Conservation (phyloP, 805 yeast genomes). For the Ogataea degrootiae region DNA sequence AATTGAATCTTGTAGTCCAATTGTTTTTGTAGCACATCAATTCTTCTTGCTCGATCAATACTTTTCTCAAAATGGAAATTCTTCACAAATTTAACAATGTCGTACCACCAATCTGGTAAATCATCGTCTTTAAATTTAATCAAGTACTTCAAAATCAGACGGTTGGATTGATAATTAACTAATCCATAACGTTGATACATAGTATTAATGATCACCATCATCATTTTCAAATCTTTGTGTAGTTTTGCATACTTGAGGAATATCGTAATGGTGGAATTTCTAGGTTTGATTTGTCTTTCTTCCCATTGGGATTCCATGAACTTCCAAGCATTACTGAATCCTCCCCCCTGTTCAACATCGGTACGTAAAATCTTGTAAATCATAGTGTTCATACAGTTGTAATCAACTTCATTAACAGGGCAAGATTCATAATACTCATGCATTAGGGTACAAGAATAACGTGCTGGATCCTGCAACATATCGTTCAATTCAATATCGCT, state of each 20-base stretch:
- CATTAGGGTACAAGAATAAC: slow-evolving; percentile 7
- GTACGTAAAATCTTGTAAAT: slow-evolving; percentile 9
- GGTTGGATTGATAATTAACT: slow-evolving; percentile 13
- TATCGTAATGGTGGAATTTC: slow-evolving; percentile 19
- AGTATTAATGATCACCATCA: slow-evolving; percentile 15
- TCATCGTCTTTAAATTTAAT: slow-evolving; percentile 7
- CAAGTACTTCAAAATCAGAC: slow-evolving; percentile 12
- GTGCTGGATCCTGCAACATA: slow-evolving; percentile 8
- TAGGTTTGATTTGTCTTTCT: slow-evolving; percentile 5
- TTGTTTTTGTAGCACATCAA: slow-evolving; percentile 14
- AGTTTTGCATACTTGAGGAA: slow-evolving; percentile 15
- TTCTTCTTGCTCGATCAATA: slow-evolving; percentile 14
- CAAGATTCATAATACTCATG: slow-evolving; percentile 7
- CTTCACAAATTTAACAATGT: slow-evolving; percentile 15
- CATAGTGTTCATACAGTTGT: slow-evolving; percentile 19
- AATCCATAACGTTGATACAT: slow-evolving; percentile 8
- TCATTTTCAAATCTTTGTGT: slow-evolving; percentile 6
- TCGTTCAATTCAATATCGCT: slow-evolving; percentile 15
- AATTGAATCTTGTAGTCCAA: slow-evolving; percentile 11
- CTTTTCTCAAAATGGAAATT: slow-evolving; percentile 13
- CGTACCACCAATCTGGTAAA: slow-evolving; percentile 14
- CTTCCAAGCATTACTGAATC: slow-evolving; percentile 17
- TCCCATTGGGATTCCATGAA: slow-evolving; percentile 11
- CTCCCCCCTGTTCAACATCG: slow-evolving; percentile 1
- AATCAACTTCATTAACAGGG: slow-evolving; percentile 8